phyloP scores from a whole-genome alignment of 2,329 filamentous ascomycete genomes.

The Colletotrichum sp. region DNA sequence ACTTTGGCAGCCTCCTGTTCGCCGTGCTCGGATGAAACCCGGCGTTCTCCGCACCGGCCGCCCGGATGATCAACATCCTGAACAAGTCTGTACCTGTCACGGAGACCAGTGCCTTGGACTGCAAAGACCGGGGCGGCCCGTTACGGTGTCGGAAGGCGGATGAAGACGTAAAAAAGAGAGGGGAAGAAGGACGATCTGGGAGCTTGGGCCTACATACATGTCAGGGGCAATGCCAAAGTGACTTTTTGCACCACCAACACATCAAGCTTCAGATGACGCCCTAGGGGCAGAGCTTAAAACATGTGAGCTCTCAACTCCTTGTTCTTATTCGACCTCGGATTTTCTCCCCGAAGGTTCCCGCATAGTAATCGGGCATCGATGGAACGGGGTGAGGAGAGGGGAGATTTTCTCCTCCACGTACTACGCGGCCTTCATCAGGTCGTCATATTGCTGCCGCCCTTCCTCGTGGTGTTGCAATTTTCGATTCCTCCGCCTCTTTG shows the following conservation, averaged over 20 bases:
- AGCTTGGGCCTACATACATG: slow-evolving; percentile 12
- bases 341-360: neutral
- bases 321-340: slow-evolving; percentile 4
- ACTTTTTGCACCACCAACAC: neutral
- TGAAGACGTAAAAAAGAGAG: neutral
- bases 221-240: neutral
- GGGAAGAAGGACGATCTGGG: neutral
- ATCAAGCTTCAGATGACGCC: slow-evolving; percentile 18
- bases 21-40: slow-evolving; percentile 8
- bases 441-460: neutral
- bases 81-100: neutral
- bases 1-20: neutral
- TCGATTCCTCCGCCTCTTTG: neutral
- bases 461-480: neutral
- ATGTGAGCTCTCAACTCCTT: neutral
- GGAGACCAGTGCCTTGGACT: neutral
- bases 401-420: neutral
- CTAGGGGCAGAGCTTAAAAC: slow-evolving; percentile 9
- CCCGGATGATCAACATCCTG: neutral
- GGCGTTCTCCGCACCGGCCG: neutral
- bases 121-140: neutral
- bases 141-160: neutral
- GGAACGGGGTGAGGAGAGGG: neutral
- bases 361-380: neutral
- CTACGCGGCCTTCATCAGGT: neutral